Conservation (phyloP, 352 stramenopile species). For the Phytophthora pisi region DNA sequence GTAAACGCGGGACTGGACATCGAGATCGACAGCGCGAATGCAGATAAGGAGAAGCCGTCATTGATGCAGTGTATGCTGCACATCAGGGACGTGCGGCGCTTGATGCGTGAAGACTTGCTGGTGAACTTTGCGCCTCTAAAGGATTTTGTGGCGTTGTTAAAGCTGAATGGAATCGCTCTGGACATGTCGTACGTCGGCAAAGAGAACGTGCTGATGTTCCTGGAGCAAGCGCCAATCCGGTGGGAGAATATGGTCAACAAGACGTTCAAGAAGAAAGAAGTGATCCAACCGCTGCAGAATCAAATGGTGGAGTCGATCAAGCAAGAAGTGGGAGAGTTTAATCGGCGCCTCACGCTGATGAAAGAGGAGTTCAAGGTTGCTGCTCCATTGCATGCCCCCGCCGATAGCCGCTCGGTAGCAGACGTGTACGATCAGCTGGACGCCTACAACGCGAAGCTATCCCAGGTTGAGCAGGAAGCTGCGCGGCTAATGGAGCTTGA, state of each 20-base stretch:
- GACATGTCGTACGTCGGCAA: conserved; percentile 90
- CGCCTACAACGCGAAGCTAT: conserved; percentile 80
- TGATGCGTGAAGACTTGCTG: conserved; percentile 84
- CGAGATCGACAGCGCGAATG: conserved; percentile 48
- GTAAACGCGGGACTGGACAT: conserved; percentile 82
- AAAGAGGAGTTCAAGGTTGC: conserved; percentile 67
- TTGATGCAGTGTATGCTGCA: conserved; percentile 91
- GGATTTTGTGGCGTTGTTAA: conserved; percentile 84
- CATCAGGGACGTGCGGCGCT: conserved; percentile 86
- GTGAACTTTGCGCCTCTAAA: conserved; percentile 77
- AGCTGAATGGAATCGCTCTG: conserved; percentile 88
- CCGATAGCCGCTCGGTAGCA: conserved; percentile 31
- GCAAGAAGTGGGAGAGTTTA: conserved; percentile 74
- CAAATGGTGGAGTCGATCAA: conserved; percentile 87
- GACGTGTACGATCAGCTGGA: conserved; percentile 91
- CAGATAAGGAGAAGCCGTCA: conserved; percentile 49
- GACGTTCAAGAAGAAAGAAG: conserved; percentile 93
- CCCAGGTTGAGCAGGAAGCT: conserved; percentile 83
- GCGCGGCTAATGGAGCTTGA: conserved; percentile 90
- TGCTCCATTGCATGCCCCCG: conserved; percentile 60
- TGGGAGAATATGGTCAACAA: conserved; percentile 95
- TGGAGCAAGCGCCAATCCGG: conserved; percentile 88
- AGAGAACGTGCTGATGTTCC: conserved; percentile 80
- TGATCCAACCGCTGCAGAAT: conserved; percentile 91
- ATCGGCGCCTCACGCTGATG: conserved; percentile 62